Base-by-base conservation (phyloP, 2,329 filamentous ascomycete genomes). In the Cryphonectria parasitica region DNA sequence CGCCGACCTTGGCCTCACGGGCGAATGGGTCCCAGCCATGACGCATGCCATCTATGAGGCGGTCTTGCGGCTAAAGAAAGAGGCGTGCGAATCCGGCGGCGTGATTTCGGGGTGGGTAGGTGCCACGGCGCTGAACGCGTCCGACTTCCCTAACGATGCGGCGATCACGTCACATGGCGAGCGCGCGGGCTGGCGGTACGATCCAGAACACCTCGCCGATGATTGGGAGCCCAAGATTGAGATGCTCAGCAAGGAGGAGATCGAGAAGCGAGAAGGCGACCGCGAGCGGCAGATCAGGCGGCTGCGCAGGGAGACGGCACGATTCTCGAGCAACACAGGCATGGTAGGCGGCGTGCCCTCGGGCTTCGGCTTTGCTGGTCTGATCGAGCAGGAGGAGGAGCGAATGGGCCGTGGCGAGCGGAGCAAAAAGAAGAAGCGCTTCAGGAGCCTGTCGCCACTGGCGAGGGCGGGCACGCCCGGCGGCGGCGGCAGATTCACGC, bases 31-130 rank as follows among this genome's bases (percentile, higher is more conserved):
- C 5, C 92, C 94, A 3, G 93, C 94, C 41, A 93, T 99, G 84
- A 93, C 96, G 19, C 95, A 98, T 78, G 96, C 95, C 45, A 98
- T 99, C 75, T 98, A 98, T 80, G 96, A 99, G 81, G 93, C 96
- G 13, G 94, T 97, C 0, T 81, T 98, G 73, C 92, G 93, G 63
- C 83, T 98, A 43, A 98, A 98, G 83, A 99, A 99, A 81, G 96
- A 98, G 78, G 94, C 95, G 0, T 97, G 95, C 77, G 96, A 98
- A 79, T 94, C 94, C 54, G 94, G 94, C 52, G 94, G 94, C 0
- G 83, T 98, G 10, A 90, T 97, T n/a, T 86, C 89, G 22, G 91
- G 91, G 56, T 89, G 90, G 84, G 88, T 73, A 2, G 74, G 72
- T 34, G 75, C 71, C 4, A 75, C 73, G 8, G 73, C 73, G 5